Evolutionary conservation across 2,329 filamentous ascomycete genomes (phyloP).

Genomic region (Alternaria triticimaculans): DNA sequence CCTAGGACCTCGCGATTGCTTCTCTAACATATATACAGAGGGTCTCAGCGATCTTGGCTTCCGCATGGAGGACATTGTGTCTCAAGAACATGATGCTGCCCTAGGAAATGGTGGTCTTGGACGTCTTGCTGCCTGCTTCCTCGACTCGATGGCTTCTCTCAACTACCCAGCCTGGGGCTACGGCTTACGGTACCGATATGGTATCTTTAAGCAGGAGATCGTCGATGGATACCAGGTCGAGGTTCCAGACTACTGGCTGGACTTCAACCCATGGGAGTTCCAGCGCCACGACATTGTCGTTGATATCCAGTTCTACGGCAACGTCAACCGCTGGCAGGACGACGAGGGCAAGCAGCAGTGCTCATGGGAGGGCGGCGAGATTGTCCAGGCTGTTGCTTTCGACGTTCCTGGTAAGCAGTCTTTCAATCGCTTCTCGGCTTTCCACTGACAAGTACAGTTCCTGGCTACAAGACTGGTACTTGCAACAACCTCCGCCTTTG

Average conservation of each 20-base stretch:
- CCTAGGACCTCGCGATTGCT: neutral
- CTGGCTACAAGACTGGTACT: slow-evolving; percentile 85
- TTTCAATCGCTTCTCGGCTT: too few species aligned
- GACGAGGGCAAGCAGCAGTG: slow-evolving; percentile 76
- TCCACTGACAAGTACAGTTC: slow-evolving; percentile 65
- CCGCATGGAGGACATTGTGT: slow-evolving; percentile 93
- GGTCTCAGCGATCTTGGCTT: slow-evolving; percentile 91
- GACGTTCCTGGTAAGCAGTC: slow-evolving; percentile 68
- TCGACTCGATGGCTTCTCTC: slow-evolving; percentile 92
- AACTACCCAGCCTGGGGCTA: slow-evolving; percentile 99
- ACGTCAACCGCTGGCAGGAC: slow-evolving; percentile 74
- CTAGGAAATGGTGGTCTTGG: slow-evolving; percentile 95
- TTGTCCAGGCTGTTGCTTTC: slow-evolving; percentile 89
- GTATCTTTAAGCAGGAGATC: slow-evolving; percentile 99
- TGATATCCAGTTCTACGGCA: slow-evolving; percentile 95
- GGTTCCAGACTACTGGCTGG: slow-evolving; percentile 98
- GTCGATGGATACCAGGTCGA: slow-evolving; percentile 98
- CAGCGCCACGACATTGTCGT: slow-evolving; percentile 94
- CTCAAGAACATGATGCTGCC: slow-evolving; percentile 94
- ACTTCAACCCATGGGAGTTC: slow-evolving; percentile 99
- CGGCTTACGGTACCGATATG: slow-evolving; percentile 89
- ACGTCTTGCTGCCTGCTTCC: slow-evolving; percentile 92
- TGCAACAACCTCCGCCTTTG: slow-evolving; percentile 97
- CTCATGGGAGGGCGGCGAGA: slow-evolving; percentile 91
- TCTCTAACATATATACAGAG: slow-evolving; percentile 59